Conservation (phyloP, 2,329 filamentous ascomycete genomes). For the Shiraia sp. region DNA sequence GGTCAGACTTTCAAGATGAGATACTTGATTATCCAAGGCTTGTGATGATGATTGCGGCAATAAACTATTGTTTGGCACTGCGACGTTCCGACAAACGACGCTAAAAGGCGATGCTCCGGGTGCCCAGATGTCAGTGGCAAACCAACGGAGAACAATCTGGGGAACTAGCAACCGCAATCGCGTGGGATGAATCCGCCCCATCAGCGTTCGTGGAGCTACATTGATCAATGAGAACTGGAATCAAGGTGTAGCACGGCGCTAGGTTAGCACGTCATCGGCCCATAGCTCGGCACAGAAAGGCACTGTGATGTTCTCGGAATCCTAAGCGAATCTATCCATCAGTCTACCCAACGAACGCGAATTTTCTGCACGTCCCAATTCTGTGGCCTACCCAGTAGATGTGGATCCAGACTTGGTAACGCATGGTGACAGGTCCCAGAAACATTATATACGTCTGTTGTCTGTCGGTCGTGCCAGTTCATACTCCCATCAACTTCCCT, state of each 20-base stretch:
- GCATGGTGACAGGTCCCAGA: constrained; percentile 13
- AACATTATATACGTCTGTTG: constrained; percentile 25
- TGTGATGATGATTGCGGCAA: constrained; percentile 1
- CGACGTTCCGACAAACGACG: constrained; percentile 18
- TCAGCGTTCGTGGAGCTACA: constrained; percentile 4
- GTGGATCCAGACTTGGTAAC: constrained; percentile 9
- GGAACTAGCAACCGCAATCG: neutral
- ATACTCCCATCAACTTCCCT: constrained; percentile 5
- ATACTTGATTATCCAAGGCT: neutral
- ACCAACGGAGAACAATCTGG: constrained; percentile 3
- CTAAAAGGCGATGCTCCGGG: constrained; percentile 21
- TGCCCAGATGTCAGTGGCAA: constrained; percentile 20
- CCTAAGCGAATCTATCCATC: constrained; percentile 14
- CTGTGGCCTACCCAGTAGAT: constrained; percentile 15
- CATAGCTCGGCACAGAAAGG: constrained; percentile 12
- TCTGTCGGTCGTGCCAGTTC: constrained; percentile 11
- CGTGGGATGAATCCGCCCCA: constrained; percentile 13
- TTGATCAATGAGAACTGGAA: constrained; percentile 21
- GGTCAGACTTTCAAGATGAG: too few relatives aligned
- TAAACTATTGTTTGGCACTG: constrained; percentile 1
- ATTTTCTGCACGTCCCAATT: constrained; percentile 21
- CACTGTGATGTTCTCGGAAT: constrained; percentile 7
- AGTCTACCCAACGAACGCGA: constrained; percentile 15
- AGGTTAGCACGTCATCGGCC: constrained; percentile 25
- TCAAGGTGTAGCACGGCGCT: constrained; percentile 7